A percentile compares a stretch with the other conserved stretches of the same genome.
Evolutionary conservation across 78 protist genomes (phyloP).

Genomic region (Tieghemostelium lacteum): DNA sequence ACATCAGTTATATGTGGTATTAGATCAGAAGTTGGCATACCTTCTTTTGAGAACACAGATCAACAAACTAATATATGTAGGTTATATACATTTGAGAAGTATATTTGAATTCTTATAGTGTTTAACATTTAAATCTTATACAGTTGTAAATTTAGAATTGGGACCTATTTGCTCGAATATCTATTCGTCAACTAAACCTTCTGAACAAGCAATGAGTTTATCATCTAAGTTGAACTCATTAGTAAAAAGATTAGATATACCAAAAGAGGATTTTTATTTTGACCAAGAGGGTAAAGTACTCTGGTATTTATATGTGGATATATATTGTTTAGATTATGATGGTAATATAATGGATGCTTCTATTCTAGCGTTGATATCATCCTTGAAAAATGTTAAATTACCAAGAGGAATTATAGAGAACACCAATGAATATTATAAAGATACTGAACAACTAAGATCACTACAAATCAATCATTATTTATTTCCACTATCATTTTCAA

Average conservation of each 20-base stretch:
- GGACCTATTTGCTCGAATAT: constrained; percentile 79
- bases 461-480: constrained; percentile 33
- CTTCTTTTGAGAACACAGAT: constrained; percentile 1
- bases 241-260: constrained; percentile 26
- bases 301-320: constrained; percentile 81
- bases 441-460: constrained; percentile 12
- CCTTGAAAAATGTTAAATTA: constrained; percentile 79
- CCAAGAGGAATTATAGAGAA: constrained; percentile 58
- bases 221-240: constrained; percentile 41
- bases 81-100: not conserved
- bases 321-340: constrained; percentile 80
- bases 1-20: constrained; percentile 77
- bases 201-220: constrained; percentile 73
- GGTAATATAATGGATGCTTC: constrained; percentile 79
- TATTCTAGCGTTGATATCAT: constrained; percentile 62
- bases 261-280: constrained; percentile 28
- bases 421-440: constrained; percentile 33
- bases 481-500: constrained; percentile 61
- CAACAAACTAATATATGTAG: not conserved
- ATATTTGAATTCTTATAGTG: not conserved
- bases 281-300: constrained; percentile 45
- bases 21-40: constrained; percentile 62
- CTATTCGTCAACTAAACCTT: constrained; percentile 68
- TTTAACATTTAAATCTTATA: not conserved
- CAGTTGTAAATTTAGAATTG: constrained; percentile 82